Evolutionary conservation across 345 rosid genomes (phyloP), one percentile per base, ranked within the genome.

Genomic region (Corymbia maculata): DNA sequence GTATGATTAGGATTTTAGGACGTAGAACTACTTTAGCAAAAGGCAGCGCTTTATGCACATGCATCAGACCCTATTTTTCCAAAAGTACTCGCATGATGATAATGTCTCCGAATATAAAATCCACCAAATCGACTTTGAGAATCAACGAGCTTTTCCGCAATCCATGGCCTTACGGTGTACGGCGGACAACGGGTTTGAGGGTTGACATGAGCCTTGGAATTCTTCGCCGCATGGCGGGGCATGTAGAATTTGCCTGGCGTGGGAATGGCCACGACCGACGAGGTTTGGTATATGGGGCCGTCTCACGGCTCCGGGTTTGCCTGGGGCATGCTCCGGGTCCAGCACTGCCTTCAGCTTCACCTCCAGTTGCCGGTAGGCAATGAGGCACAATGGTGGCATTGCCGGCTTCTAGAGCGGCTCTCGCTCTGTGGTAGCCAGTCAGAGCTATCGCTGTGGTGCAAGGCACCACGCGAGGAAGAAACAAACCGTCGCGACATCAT

Each of bases 241-340:
- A 55, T 28, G 61, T 55, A 17, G 42, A 36, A 36, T 36, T 36
- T 36, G 42, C 61, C 61, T 0, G 1, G 61, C 61, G 26, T 28
- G 21, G 1, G 8, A 36, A 55, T 28, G 61, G 61, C 61, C 61
- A 55, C 61, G 22, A 22, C 9, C 9, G 61, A 26, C 61, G 0
- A 28, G 59, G 0, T 4, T 3, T 4, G 0, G 59, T 3, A 3
- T 53, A 24, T 1, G 1, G 4, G 26, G 21, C 4, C 4, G 61
- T 55, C 2, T 44, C 26, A 22, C 0, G 2, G 22, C 7, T 21
- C 82, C 11, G 2, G 82, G 26, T 36, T 3, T 17, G 82, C 47
- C 44, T 26, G 22, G 4, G 82, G 47, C 28, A 55, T 55, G 61
- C 28, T 55, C 61, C 61, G 1, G 0, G 61, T 70, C 82, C 82